A percentile compares a stretch with the other conserved stretches of the same genome.
phyloP scores from a whole-genome alignment of 176 grass and related monocot species.

The Oryza rufipogon region DNA sequence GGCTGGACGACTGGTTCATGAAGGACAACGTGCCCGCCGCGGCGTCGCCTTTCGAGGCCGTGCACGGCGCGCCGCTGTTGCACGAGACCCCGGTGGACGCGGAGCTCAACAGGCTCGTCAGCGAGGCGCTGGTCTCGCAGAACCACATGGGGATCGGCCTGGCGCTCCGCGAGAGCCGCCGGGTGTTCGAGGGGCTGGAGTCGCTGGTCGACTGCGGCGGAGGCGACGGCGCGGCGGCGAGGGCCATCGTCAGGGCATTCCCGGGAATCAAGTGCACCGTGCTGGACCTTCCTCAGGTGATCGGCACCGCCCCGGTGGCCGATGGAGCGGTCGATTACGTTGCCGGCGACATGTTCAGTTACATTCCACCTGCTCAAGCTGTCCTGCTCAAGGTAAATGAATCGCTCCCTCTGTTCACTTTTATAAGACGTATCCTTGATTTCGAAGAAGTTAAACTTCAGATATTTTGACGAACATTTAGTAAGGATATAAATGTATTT shows the following conservation, averaged over 20 bases:
- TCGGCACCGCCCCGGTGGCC: not conserved
- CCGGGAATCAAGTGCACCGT: conserved; percentile 30
- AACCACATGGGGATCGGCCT: not conserved
- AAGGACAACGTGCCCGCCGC: too few species aligned
- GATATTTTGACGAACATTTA: too few species aligned
- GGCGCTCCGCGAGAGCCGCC: not conserved
- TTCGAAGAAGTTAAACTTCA: too few species aligned
- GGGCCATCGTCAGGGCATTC: conserved; percentile 4
- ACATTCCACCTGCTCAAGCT: conserved; percentile 28
- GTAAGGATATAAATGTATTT: too few species aligned
- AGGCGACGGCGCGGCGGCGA: conserved; percentile 1
- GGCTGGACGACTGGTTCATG: too few species aligned
- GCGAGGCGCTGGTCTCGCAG: not conserved
- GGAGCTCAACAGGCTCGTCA: not conserved
- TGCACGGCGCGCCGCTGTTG: too few species aligned
- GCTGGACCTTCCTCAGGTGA: conserved; percentile 42
- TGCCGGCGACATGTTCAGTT: conserved; percentile 37
- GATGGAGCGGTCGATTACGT: conserved; percentile 8
- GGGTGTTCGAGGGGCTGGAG: conserved; percentile 24
- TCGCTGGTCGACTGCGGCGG: conserved; percentile 41
- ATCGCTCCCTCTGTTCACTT: too few species aligned
- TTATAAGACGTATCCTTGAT: too few species aligned
- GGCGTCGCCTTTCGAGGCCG: too few species aligned
- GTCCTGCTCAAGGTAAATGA: conserved; percentile 32
- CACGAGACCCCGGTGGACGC: not conserved